Evolutionary conservation across 139 green algal species (phyloP), one percentile per base, ranked within the genome.

Genomic region (Ulvella scutata): DNA sequence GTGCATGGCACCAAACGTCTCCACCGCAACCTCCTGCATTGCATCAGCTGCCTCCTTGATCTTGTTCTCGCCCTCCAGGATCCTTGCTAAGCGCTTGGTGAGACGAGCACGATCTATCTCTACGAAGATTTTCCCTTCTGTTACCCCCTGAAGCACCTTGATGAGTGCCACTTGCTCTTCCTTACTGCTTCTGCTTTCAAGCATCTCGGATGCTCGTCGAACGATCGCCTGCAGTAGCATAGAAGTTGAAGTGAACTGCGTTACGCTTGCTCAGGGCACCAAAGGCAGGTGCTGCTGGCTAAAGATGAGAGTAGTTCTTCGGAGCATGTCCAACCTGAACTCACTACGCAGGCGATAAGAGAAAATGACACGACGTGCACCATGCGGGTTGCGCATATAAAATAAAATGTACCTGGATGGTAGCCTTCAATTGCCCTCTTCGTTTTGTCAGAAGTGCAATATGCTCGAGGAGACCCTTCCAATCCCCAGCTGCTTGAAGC

Each of bases 51-150:
- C 95, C 75, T 97, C 93, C 20, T 81, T 76, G 9, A 98, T 82
- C 6, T 96, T 89, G n/a, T 94, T 95, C 72, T 96, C 88, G n/a
- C 79, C 82, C 79, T 99, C 95, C 61, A 90, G 88, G 37, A 97
- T 96, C 36, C 61, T 72, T 0, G 95, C 95, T 72, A 98, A 86
- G 72, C 82, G 85, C 43, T 87, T 85, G 3, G 89, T 96, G 39
- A 99, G 83, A 13, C 95, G 82, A 17, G 95, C 94, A 4, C 95
- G 85, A 87, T 99, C 95, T 76, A 99, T 97, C 86, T 99, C 95
- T 39, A 99, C 93, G 81, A 96, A 99, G 60, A 99, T 99, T 89
- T 99, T 99, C 76, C 95, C 95, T 80, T 96, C 91, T 28, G 95
- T 98, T 10, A 99, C 90, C 13, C 84, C 79, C 75, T 92, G 88